Conservation (phyloP, 345 rosid species). For the Kernera saxatilis region DNA sequence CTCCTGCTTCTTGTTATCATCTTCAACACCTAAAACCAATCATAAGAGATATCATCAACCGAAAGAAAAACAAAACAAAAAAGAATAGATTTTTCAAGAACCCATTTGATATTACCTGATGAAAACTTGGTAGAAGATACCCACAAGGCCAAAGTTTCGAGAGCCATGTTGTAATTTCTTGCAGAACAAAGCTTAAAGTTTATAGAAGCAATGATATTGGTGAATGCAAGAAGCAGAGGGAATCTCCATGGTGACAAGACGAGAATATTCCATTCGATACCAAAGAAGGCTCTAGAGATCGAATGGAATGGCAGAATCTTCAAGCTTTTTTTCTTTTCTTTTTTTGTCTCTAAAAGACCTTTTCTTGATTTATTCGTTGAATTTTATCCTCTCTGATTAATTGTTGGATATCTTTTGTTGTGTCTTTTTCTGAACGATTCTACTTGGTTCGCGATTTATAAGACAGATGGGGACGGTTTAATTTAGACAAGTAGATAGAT, state of each 20-base stretch:
- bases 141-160: slow-evolving; percentile 35
- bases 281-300: slow-evolving; percentile 22
- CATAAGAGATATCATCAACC: not conserved
- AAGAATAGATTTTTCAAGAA: not conserved
- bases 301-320: slow-evolving; percentile 20
- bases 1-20: slow-evolving; percentile 1
- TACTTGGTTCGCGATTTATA: not conserved
- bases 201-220: not conserved
- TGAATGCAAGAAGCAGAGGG: not conserved
- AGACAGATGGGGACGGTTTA: not conserved
- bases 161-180: slow-evolving; percentile 34
- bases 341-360: not conserved
- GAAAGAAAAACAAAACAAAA: not conserved
- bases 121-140: slow-evolving; percentile 19
- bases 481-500: slow-evolving; percentile 18
- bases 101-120: slow-evolving; percentile 22
- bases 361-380: not conserved
- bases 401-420: not conserved
- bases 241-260: slow-evolving; percentile 7
- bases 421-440: slow-evolving; percentile 13
- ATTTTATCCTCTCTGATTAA: not conserved
- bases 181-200: not conserved
- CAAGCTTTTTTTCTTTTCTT: too few species aligned
- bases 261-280: slow-evolving; percentile 20
- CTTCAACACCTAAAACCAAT: slow-evolving; percentile 28